Conservation (phyloP, 495 filamentous ascomycete genomes). For the Aspergillus heteromorphus region DNA sequence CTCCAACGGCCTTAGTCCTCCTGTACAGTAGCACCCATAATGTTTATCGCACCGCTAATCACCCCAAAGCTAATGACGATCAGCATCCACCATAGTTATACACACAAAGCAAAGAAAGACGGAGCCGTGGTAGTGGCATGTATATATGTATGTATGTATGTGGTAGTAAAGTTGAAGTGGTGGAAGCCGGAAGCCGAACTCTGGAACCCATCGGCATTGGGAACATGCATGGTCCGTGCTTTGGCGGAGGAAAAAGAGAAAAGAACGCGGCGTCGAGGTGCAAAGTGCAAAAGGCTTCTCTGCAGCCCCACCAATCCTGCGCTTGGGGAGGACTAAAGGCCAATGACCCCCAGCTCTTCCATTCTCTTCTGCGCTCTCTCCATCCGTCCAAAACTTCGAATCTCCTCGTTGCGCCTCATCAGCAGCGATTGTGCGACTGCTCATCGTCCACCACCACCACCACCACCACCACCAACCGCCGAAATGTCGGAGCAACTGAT, state of each 20-base stretch:
- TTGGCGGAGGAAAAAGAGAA: background rate
- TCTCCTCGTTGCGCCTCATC: background rate
- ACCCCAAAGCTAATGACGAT: background rate
- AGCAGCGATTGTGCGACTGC: background rate
- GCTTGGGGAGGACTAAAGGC: too few relatives aligned
- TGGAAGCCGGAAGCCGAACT: too few relatives aligned
- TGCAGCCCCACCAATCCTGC: background rate
- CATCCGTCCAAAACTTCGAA: background rate
- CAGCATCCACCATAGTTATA: too few relatives aligned
- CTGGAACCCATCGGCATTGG: too few relatives aligned
- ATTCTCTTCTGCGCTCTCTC: background rate
- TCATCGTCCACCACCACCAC: background rate
- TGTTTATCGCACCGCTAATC: background rate
- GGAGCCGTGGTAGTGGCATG: too few relatives aligned
- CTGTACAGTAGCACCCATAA: constrained; percentile 4
- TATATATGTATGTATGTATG: too few relatives aligned
- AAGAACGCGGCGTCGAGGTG: background rate
- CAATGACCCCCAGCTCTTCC: background rate
- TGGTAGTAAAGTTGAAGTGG: too few relatives aligned
- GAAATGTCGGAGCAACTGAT: constrained; percentile 15
- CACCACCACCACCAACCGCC: background rate
- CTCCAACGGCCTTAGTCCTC: too few relatives aligned
- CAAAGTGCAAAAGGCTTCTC: too few relatives aligned
- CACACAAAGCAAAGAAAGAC: too few relatives aligned
- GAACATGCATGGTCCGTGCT: background rate